A percentile compares a stretch with the other conserved stretches of the same genome.
Evolutionary conservation across 2,329 filamentous ascomycete genomes (phyloP).

Genomic region (Botryotinia convoluta): DNA sequence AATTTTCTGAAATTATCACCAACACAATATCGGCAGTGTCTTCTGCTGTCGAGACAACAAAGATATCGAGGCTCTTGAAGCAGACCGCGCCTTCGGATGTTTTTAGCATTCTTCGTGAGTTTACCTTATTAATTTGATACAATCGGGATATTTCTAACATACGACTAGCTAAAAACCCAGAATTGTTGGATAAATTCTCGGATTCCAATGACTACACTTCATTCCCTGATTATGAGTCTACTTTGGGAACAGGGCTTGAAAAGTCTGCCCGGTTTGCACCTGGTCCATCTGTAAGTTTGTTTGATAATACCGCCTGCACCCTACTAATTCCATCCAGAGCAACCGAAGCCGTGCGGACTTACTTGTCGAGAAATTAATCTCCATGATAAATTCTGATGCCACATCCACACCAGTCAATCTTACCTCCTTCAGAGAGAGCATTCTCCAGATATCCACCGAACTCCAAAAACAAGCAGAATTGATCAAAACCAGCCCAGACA

Average conservation of each 20-base stretch:
- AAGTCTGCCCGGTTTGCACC: constrained; percentile 31
- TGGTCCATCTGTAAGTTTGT: constrained; percentile 30
- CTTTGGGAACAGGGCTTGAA: constrained; percentile 28
- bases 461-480: constrained; percentile 4
- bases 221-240: constrained; percentile 38
- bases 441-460: neutral
- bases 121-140: too few species aligned
- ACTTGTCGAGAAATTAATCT: constrained; percentile 27
- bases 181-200: constrained; percentile 21
- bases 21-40: constrained; percentile 31
- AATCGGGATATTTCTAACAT: neutral
- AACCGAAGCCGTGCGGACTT: constrained; percentile 29
- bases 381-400: constrained; percentile 23
- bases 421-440: neutral
- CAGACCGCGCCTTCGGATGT: constrained; percentile 21
- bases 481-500: neutral
- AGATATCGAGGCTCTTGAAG: constrained; percentile 33
- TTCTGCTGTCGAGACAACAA: constrained; percentile 35
- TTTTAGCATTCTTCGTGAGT: constrained; percentile 37
- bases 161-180: constrained; percentile 12
- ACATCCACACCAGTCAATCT: neutral
- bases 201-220: constrained; percentile 37
- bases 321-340: constrained; percentile 27
- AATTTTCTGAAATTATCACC: constrained; percentile 33
- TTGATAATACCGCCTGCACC: neutral